Conservation (phyloP, 345 rosid species). For the Brassica rapa region DNA sequence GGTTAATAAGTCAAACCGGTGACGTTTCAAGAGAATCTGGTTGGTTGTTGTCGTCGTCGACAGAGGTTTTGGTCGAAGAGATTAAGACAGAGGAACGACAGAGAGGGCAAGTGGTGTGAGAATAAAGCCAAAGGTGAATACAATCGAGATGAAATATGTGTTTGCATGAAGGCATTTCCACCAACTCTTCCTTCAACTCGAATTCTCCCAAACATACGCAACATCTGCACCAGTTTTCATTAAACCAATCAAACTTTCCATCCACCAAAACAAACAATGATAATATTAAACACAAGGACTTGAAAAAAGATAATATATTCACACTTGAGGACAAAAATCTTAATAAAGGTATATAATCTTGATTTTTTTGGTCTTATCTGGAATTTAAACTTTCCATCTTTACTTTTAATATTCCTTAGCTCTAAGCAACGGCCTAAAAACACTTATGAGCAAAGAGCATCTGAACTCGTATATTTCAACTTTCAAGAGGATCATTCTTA, state of each 20-base stretch:
- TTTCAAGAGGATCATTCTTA: slow-evolving; percentile 27
- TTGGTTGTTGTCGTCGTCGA: neutral
- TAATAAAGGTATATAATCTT: slow-evolving; percentile 21
- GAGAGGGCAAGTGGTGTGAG: slow-evolving; percentile 89
- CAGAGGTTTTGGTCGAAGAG: slow-evolving; percentile 37
- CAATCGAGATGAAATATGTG: slow-evolving; percentile 89
- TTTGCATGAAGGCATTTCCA: slow-evolving; percentile 79
- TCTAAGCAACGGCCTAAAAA: slow-evolving; percentile 37
- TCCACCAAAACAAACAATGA: slow-evolving; percentile 3
- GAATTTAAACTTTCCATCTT: slow-evolving; percentile 32
- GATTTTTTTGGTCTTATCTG: slow-evolving; percentile 16
- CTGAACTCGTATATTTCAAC: slow-evolving; percentile 18
- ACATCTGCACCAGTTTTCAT: slow-evolving; percentile 52
- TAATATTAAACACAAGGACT: neutral
- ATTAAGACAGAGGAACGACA: slow-evolving; percentile 65
- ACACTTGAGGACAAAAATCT: slow-evolving; percentile 1
- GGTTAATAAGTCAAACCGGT: slow-evolving; percentile 23
- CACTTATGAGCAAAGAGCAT: slow-evolving; percentile 27
- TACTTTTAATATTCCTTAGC: slow-evolving; percentile 34
- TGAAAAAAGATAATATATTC: neutral
- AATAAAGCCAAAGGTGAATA: slow-evolving; percentile 77
- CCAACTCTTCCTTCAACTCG: slow-evolving; percentile 79
- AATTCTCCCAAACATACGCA: slow-evolving; percentile 95
- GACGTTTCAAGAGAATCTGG: slow-evolving; percentile 20
- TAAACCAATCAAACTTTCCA: slow-evolving; percentile 12